Conservation (phyloP, 352 stramenopile species). For the Phytophthora tubulina region DNA sequence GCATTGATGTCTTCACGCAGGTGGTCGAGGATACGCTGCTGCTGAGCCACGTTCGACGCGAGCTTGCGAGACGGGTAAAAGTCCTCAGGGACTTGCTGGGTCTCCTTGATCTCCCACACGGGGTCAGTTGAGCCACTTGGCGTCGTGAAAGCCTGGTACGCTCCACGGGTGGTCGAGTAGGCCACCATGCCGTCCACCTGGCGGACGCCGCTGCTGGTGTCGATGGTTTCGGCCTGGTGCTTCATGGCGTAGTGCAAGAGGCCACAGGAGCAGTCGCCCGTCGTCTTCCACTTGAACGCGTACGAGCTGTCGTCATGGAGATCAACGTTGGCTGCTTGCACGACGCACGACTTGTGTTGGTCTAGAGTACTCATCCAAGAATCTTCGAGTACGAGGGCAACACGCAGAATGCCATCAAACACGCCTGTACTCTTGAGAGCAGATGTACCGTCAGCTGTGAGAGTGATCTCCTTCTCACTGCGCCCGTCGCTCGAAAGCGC, state of each 20-base stretch:
- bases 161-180: constrained; percentile 66
- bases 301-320: constrained; percentile 59
- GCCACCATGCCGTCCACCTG: constrained; percentile 50
- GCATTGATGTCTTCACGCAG: constrained; percentile 54
- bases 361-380: constrained; percentile 51
- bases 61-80: constrained; percentile 62
- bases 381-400: constrained; percentile 53
- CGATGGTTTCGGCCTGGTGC: constrained; percentile 61
- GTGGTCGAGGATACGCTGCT: constrained; percentile 55
- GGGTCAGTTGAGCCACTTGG: constrained; percentile 21
- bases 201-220: constrained; percentile 36
- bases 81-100: constrained; percentile 45
- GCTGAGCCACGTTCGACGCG: constrained; percentile 30
- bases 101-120: constrained; percentile 62
- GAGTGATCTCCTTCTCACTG: constrained; percentile 52
- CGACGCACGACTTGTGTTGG: constrained; percentile 62
- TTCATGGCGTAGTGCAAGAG: constrained; percentile 69
- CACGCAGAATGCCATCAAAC: constrained; percentile 62
- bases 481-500: constrained; percentile 51
- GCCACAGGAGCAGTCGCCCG: constrained; percentile 56
- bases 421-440: constrained; percentile 43
- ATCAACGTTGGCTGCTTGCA: constrained; percentile 51
- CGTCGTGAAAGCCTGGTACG: constrained; percentile 54
- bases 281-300: constrained; percentile 68
- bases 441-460: constrained; percentile 46